Evolutionary conservation across 2,329 filamentous ascomycete species (phyloP), one percentile per base, ranked within the genome.

Genomic region (Pestalotiopsis sp.): DNA sequence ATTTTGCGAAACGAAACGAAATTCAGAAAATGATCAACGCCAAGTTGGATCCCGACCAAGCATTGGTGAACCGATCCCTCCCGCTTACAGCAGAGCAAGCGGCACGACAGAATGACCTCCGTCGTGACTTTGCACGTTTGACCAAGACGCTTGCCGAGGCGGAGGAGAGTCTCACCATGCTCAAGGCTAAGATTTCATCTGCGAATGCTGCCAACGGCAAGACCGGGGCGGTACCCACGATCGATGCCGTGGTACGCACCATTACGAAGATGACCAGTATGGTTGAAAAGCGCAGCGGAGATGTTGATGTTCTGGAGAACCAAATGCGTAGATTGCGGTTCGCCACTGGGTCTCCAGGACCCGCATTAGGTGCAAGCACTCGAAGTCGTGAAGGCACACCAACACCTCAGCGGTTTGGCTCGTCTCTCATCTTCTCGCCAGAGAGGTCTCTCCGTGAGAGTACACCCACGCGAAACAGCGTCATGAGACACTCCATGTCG

Each of bases 251-350:
- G 23, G 91, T 95, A 73, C 93, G 93, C 69, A 99, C 96, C 1
- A 97, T 99, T 72, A 85, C 86, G 68, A 97, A 96, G 77, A 95
- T 99, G 92, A 98, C 95, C 41, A 88, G 85, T 69, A 95, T 98
- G 91, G 93, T 93, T 0, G 93, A 98, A 84, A 93, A 94, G 82
- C 93, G 93, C 78, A 96, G 93, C 77, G 93, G 92, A 68, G 95
- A 98, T 75, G 90, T 99, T 66, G 94, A 97, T 78, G 89, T 97
- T 6, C 86, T 98, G 40, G 96, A 98, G 81, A 89, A 91, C 62
- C 93, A 97, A 78, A 89, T 99, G 82, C 90, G 92, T 69, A 93
- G 90, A 77, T 81, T 97, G 25, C 86, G 87, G 6, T 80, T 93
- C 12, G 79, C 80, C 9, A 62, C 59, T 4, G 59, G 59, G 5